Evolutionary conservation across 139 green algal species (phyloP).

Genomic region (Microglena sp.): DNA sequence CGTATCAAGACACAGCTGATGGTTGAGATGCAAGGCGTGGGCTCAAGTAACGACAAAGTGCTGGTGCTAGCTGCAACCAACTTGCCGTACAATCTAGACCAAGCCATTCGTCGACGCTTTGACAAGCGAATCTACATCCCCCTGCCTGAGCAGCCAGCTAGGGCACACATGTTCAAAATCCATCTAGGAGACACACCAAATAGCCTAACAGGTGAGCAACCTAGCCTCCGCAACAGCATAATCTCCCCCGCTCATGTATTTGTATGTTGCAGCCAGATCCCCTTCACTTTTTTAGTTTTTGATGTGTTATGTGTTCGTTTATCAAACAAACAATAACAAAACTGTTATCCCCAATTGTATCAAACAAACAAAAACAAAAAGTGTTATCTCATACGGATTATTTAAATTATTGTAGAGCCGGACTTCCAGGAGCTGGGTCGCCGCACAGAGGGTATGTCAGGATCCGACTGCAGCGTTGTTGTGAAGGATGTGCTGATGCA

Average conservation of each 20-base stretch:
- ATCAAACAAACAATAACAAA: background rate
- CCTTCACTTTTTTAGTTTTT: too few relatives aligned
- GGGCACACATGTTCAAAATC: conserved; percentile 91
- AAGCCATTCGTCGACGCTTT: conserved; percentile 60
- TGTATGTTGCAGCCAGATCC: too few relatives aligned
- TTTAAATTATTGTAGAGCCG: background rate
- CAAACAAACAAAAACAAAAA: background rate
- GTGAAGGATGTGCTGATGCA: conserved; percentile 99
- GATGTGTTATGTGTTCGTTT: background rate
- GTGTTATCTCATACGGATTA: background rate
- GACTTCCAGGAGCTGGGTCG: conserved; percentile 74
- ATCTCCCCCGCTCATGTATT: too few relatives aligned
- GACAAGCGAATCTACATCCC: conserved; percentile 99
- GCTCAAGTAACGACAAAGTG: conserved; percentile 51
- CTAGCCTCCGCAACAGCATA: too few relatives aligned
- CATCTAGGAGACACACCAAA: conserved; percentile 93
- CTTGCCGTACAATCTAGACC: conserved; percentile 90
- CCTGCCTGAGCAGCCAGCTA: conserved; percentile 79
- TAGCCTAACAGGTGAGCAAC: conserved; percentile 45
- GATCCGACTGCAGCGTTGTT: conserved; percentile 63
- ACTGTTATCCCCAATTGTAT: background rate
- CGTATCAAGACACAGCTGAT: conserved; percentile 99
- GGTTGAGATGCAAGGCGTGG: conserved; percentile 87
- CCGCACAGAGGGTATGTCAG: conserved; percentile 84
- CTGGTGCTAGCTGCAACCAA: conserved; percentile 96